phyloP scores from a whole-genome alignment of 2,329 filamentous ascomycete genomes.

The Ophiostoma novo-ulmi region DNA sequence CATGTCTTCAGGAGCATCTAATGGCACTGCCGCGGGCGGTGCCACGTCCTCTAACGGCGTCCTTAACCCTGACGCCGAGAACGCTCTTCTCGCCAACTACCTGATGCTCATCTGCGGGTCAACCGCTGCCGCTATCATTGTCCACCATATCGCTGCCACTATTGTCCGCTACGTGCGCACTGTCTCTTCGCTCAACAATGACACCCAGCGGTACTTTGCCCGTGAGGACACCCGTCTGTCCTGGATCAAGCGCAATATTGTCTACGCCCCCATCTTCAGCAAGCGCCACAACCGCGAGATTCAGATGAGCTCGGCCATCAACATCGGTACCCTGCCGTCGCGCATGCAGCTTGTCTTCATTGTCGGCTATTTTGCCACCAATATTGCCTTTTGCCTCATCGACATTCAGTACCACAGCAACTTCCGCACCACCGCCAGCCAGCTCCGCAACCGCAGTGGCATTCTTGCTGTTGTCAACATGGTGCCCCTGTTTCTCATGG shows the following conservation, averaged over 20 bases:
- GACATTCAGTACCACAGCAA: slow-evolving; percentile 55
- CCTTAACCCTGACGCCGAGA: slow-evolving; percentile 39
- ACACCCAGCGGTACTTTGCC: slow-evolving; percentile 74
- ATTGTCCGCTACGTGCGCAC: slow-evolving; percentile 65
- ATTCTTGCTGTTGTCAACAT: slow-evolving; percentile 70
- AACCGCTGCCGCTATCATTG: slow-evolving; percentile 56
- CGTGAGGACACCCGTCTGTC: slow-evolving; percentile 49
- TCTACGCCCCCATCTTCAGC: slow-evolving; percentile 65
- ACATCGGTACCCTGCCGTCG: slow-evolving; percentile 68
- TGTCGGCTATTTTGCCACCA: slow-evolving; percentile 61
- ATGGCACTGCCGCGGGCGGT: slow-evolving; percentile 19
- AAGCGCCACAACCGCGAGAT: slow-evolving; percentile 74
- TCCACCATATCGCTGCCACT: slow-evolving; percentile 60
- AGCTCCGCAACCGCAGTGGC: slow-evolving; percentile 64
- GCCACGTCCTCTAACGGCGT: slow-evolving; percentile 20
- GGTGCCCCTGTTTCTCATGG: slow-evolving; percentile 68
- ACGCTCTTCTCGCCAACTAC: slow-evolving; percentile 55
- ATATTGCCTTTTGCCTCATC: slow-evolving; percentile 70
- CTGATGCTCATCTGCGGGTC: slow-evolving; percentile 59
- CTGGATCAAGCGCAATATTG: slow-evolving; percentile 61
- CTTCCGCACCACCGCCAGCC: slow-evolving; percentile 41
- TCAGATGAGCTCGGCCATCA: slow-evolving; percentile 54
- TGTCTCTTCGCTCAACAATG: slow-evolving; percentile 70
- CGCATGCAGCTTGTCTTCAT: slow-evolving; percentile 70
- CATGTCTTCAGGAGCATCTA: slow-evolving; percentile 23